Conservation (phyloP, 2,329 filamentous ascomycete genomes). For the Pseudocercospora vitis region DNA sequence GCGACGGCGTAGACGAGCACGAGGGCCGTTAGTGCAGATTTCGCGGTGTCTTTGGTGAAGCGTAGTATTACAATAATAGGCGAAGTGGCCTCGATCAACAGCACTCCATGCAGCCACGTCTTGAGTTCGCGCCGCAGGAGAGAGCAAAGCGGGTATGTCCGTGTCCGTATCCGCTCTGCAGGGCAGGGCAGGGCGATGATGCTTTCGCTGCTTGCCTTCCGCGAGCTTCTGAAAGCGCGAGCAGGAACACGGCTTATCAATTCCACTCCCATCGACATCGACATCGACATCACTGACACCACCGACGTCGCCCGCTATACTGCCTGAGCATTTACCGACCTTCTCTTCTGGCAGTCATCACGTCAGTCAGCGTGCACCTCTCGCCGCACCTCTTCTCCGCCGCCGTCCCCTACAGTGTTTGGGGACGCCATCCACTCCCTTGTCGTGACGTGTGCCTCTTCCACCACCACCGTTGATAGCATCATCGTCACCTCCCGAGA, state of each 20-base stretch:
- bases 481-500: background rate
- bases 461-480: conserved; percentile 3
- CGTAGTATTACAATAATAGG: too few relatives aligned
- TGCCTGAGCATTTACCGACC: background rate
- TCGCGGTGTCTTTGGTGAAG: too few relatives aligned
- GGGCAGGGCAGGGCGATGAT: too few relatives aligned
- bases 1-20: background rate
- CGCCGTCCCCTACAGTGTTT: conserved; percentile 14
- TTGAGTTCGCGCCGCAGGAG: background rate
- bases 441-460: background rate
- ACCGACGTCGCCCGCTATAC: conserved; percentile 5
- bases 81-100: too few relatives aligned
- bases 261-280: background rate
- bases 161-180: too few relatives aligned
- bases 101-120: background rate
- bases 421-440: conserved; percentile 4
- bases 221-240: conserved; percentile 3
- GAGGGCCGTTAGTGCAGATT: too few relatives aligned
- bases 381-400: conserved; percentile 13
- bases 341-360: background rate
- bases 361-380: conserved; percentile 1
- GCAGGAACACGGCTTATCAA: too few relatives aligned
- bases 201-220: background rate
- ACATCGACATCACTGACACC: background rate
- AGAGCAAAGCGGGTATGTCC: too few relatives aligned